phyloP scores from a whole-genome alignment of 441 rosid species.

The Gossypium davidsonii region DNA sequence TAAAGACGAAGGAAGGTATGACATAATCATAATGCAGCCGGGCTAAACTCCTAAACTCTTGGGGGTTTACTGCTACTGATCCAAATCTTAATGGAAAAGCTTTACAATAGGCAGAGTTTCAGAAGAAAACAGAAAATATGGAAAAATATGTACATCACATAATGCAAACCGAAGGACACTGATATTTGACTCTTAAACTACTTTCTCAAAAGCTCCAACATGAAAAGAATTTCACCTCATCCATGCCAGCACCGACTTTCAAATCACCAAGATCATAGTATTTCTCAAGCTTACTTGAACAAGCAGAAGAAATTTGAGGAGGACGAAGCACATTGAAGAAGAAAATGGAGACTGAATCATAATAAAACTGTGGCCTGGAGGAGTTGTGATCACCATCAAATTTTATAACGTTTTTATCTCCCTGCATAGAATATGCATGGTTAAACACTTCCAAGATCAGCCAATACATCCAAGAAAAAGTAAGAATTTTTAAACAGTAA shows the following conservation, averaged over 20 bases:
- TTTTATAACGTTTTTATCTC: conserved; percentile 85
- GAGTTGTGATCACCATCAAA: conserved; percentile 96
- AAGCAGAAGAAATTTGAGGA: conserved; percentile 49
- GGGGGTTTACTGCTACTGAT: not conserved
- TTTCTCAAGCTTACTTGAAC: conserved; percentile 64
- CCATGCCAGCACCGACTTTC: conserved; percentile 47
- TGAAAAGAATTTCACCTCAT: conserved; percentile 60
- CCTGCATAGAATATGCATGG: conserved; percentile 39
- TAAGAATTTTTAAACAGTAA: conserved; percentile 13
- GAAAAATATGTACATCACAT: not conserved
- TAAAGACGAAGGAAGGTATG: not conserved
- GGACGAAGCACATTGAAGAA: conserved; percentile 84
- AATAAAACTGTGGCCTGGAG: conserved; percentile 82
- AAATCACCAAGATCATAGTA: conserved; percentile 67
- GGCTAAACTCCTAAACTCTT: not conserved
- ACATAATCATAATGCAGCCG: not conserved
- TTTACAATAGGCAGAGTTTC: not conserved
- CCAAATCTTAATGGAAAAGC: not conserved
- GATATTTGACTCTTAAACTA: not conserved
- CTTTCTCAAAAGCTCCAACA: conserved; percentile 1
- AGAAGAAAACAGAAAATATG: not conserved
- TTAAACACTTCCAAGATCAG: conserved; percentile 10
- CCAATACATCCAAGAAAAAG: conserved; percentile 1
- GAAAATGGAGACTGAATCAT: conserved; percentile 89
- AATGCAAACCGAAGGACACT: not conserved